A percentile compares a stretch with the other conserved stretches of the same genome.
phyloP scores from a whole-genome alignment of 2,329 filamentous ascomycete species.

The Neoascochyta sp. region DNA sequence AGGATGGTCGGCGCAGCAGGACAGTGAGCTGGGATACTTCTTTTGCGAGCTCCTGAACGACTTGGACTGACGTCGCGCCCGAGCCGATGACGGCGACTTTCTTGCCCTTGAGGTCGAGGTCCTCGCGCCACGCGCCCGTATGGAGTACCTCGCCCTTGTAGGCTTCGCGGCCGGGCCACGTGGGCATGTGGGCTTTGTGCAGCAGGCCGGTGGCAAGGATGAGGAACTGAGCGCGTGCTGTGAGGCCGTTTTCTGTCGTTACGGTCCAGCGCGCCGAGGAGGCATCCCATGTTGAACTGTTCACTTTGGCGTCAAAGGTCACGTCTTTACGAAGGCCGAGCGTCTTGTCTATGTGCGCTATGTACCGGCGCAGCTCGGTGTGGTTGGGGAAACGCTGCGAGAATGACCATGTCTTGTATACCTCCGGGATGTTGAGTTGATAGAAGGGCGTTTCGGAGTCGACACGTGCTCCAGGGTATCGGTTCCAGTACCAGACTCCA shows the following conservation, averaged over 20 bases:
- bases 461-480: constrained; percentile 32
- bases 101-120: constrained; percentile 24
- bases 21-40: constrained; percentile 16
- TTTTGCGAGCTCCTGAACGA: constrained; percentile 24
- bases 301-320: constrained; percentile 44
- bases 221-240: constrained; percentile 44
- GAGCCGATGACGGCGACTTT: constrained; percentile 24
- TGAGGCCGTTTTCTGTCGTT: constrained; percentile 42
- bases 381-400: constrained; percentile 22
- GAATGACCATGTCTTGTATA: constrained; percentile 25
- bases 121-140: constrained; percentile 33
- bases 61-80: constrained; percentile 29
- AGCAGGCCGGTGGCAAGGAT: constrained; percentile 19
- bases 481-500: constrained; percentile 27
- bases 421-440: constrained; percentile 27
- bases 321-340: constrained; percentile 22
- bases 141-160: constrained; percentile 24
- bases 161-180: constrained; percentile 11
- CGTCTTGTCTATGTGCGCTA: constrained; percentile 21
- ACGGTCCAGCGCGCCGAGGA: constrained; percentile 43
- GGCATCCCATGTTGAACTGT: constrained; percentile 42
- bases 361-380: constrained; percentile 22
- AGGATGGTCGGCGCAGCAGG: constrained; percentile 20
- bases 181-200: constrained; percentile 15
- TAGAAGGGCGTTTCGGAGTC: constrained; percentile 31